Conservation (phyloP, 176 grass and related monocot species). For the Lolium perenne region DNA sequence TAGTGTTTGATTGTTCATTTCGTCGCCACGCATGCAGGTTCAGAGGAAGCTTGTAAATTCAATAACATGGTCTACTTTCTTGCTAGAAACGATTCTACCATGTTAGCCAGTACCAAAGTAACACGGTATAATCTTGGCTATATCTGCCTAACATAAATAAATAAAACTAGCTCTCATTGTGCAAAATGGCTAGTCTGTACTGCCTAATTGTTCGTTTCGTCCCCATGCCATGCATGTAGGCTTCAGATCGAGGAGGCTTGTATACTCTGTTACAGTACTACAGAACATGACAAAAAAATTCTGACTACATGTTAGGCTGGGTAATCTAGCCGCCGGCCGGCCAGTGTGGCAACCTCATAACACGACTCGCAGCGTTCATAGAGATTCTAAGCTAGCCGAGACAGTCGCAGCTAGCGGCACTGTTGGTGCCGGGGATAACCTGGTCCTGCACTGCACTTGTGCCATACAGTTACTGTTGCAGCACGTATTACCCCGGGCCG, state of each 20-base stretch:
- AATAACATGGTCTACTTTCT: too few species aligned
- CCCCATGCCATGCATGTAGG: slow-evolving; percentile 8
- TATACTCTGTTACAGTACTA: background rate
- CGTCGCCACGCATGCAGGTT: too few species aligned
- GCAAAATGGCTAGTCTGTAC: background rate
- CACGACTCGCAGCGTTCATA: background rate
- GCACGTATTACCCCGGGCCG: background rate
- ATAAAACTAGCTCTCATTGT: too few species aligned
- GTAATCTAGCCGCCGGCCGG: background rate
- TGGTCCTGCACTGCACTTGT: background rate
- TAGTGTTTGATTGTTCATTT: too few species aligned
- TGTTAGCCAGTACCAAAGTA: too few species aligned
- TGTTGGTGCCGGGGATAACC: background rate
- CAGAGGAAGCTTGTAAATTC: too few species aligned
- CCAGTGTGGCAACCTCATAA: background rate
- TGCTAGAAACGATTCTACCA: too few species aligned
- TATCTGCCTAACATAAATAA: too few species aligned
- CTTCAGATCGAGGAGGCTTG: background rate
- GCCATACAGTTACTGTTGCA: background rate
- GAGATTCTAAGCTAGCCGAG: background rate
- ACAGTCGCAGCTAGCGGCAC: background rate
- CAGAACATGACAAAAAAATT: background rate
- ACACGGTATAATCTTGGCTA: too few species aligned
- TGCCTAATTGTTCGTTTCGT: slow-evolving; percentile 34
- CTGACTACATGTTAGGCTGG: background rate